Evolutionary conservation across 495 filamentous ascomycete species (phyloP), one percentile per base, ranked within the genome.

Genomic region (Durotheca rogersii): DNA sequence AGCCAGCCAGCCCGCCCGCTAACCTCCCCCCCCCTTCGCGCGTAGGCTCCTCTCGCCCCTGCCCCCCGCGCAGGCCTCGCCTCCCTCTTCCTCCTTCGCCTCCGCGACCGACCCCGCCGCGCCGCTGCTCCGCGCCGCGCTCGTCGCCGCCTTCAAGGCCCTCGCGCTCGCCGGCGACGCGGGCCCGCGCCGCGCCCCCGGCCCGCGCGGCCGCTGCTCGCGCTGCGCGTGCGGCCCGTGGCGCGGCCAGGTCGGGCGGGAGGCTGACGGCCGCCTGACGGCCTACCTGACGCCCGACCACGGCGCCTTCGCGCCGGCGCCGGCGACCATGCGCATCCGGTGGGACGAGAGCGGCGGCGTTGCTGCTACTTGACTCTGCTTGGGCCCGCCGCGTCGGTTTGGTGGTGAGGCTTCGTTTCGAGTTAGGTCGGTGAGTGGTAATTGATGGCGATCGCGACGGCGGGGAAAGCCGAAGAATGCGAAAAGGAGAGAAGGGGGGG

Each of bases 241-340:
- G 65, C 43, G 41, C 7, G 65, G 65, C 0, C 65, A 67, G 44
- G 60, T 37, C 11, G 65, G 62, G 3, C 45, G 56, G 9, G 10
- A 4, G 18, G 51, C 16, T n/a, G 55, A 20, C 6, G 7, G 11
- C 18, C 84, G 82, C 0, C 77, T 83, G 62, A 76, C 77, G 48
- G 69, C 77, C 11, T 88, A 86, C 54, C 76, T 88, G 73, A 80
- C 75, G 51, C 74, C 81, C 50, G 83, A 88, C 50, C 70, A 80
- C 61, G 77, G 78, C 43, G 69, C 77, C 50, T 86, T 79, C 64
- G 83, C 76, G 63, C 77, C 81, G 7, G 84, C 85, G 68, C 83
- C 85, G 23, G 81, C 75, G 51, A 80, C 73, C 70, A 73, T 75
- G 69, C 64, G 67, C 51, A 64, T 75, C 7, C 17, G 69, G 12